Conservation (phyloP, 2,329 filamentous ascomycete genomes). For the Pseudogymnoascus sp. region DNA sequence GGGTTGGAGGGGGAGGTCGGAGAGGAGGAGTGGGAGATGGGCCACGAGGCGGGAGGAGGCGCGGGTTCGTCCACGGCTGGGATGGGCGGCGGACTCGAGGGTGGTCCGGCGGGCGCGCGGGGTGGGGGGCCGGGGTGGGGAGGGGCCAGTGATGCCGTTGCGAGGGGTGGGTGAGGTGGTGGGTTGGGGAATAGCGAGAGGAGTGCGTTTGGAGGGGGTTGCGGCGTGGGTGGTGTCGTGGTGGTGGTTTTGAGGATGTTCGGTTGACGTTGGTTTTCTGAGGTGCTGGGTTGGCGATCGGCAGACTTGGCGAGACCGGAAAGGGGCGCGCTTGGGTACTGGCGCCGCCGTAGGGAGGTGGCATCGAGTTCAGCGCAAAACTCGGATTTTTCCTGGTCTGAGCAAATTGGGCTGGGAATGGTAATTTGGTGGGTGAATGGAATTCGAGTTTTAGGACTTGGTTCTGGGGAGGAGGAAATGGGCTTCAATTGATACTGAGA, state of each 20-base stretch:
- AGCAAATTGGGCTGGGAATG: neutral
- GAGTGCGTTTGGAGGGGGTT: neutral
- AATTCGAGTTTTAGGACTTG: neutral
- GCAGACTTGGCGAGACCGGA: neutral
- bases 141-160: neutral
- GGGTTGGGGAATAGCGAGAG: neutral
- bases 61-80: neutral
- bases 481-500: neutral
- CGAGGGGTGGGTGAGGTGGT: neutral
- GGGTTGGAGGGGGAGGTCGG: slow-evolving; percentile 2
- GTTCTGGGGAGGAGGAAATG: neutral
- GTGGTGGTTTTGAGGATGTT: neutral
- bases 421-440: neutral
- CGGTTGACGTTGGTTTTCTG: neutral
- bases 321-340: neutral
- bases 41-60: neutral
- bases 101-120: neutral
- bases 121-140: neutral
- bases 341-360: neutral
- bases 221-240: neutral
- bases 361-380: neutral
- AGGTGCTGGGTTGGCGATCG: neutral
- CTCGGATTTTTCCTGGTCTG: neutral
- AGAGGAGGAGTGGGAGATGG: neutral
- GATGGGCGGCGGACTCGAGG: neutral